A percentile compares a stretch with the other conserved stretches of the same genome.
These are phyloP conservation scores for Xylariaceae sp. DNA, from an alignment of 2,329 filamentous ascomycete genomes.

Conservation along the genomic window DNA sequence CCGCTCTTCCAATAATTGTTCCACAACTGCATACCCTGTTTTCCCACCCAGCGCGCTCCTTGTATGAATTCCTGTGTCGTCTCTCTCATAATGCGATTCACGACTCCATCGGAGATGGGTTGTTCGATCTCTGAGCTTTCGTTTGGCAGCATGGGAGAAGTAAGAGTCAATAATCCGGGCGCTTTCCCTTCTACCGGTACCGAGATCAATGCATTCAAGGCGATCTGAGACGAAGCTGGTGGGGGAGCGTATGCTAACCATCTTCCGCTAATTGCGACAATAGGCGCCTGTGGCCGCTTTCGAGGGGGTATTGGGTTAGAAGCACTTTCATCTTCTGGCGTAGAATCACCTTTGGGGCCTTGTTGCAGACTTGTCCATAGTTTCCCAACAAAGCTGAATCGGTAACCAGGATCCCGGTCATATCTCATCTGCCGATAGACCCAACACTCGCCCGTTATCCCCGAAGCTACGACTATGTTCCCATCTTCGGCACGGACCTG, in stretches of 20 bases:
- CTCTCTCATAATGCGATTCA: constrained; percentile 74
- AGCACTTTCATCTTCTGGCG: constrained; percentile 45
- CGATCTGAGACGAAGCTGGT: constrained; percentile 64
- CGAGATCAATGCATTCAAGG: constrained; percentile 62
- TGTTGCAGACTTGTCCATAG: constrained; percentile 84
- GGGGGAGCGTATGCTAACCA: constrained; percentile 78
- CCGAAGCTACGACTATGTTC: constrained; percentile 71
- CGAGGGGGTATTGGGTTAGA: constrained; percentile 38
- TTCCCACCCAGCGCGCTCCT: constrained; percentile 69
- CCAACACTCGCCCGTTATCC: constrained; percentile 81
- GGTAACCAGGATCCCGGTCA: constrained; percentile 40
- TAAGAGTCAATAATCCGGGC: constrained; percentile 55
- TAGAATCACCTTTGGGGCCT: constrained; percentile 44
- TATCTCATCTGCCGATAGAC: constrained; percentile 57
- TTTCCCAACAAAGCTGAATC: constrained; percentile 73
- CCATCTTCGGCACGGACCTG: constrained; percentile 68
- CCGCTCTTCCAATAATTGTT: constrained; percentile 71
- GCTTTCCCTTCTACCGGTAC: constrained; percentile 52
- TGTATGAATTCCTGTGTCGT: constrained; percentile 75
- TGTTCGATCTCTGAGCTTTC: constrained; percentile 66
- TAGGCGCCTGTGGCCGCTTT: constrained; percentile 53
- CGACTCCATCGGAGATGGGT: constrained; percentile 65
- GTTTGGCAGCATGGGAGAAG: constrained; percentile 64
- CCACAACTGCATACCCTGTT: constrained; percentile 72
- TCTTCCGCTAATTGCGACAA: constrained; percentile 64